Conservation (phyloP, 2,329 filamentous ascomycete species). For the Septoria petroselini region DNA sequence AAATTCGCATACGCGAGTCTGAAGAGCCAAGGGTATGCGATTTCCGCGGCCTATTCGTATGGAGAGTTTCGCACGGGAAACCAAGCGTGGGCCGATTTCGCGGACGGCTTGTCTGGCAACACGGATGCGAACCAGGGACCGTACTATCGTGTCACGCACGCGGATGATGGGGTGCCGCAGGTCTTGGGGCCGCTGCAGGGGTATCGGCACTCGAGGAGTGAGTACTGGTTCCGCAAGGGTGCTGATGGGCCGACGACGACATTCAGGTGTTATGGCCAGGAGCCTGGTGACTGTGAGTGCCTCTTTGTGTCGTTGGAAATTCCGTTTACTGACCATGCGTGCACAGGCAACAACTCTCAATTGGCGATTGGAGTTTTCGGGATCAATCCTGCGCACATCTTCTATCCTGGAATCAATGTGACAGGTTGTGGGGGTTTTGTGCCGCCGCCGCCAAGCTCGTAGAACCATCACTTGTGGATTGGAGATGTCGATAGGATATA, state of each 20-base stretch:
- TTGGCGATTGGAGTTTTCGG: slow-evolving; percentile 14
- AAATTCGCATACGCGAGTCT: slow-evolving; percentile 14
- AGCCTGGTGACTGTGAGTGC: slow-evolving; percentile 8
- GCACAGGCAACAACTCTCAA: slow-evolving; percentile 15
- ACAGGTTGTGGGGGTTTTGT: background rate
- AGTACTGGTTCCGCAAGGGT: slow-evolving; percentile 13
- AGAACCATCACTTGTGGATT: too few relatives aligned
- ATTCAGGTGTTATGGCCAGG: slow-evolving; percentile 7
- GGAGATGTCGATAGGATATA: too few relatives aligned
- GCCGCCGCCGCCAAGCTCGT: too few relatives aligned
- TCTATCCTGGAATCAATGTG: slow-evolving; percentile 13
- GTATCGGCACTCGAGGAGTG: slow-evolving; percentile 9
- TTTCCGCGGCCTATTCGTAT: slow-evolving; percentile 12
- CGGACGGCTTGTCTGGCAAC: slow-evolving; percentile 7
- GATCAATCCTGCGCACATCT: slow-evolving; percentile 19
- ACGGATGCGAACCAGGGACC: slow-evolving; percentile 5
- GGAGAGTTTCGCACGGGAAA: slow-evolving; percentile 16
- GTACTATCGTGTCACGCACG: slow-evolving; percentile 17
- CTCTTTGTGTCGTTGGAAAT: background rate
- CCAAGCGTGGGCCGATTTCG: slow-evolving; percentile 9
- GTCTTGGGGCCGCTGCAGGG: slow-evolving; percentile 1
- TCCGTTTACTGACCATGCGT: background rate
- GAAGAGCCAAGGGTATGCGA: slow-evolving; percentile 2
- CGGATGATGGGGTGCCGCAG: slow-evolving; percentile 11
- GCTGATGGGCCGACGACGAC: slow-evolving; percentile 10